Evolutionary conservation across 148 eudicot species (phyloP), one percentile per base, ranked within the genome.

Genomic region (Silene uniflora): DNA sequence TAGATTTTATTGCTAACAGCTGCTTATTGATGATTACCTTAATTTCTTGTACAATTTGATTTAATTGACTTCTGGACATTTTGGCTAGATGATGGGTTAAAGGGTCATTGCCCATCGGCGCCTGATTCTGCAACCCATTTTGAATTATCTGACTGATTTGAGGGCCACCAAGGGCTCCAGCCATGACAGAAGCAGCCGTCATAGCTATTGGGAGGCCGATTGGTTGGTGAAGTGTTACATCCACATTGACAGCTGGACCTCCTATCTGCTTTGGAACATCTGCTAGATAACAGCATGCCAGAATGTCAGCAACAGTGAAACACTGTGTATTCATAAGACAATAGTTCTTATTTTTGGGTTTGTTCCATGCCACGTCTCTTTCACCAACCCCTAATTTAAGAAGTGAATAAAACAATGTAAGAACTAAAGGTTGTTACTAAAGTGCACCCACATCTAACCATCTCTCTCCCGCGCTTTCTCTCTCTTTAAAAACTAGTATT

Each of bases 11-110:
- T 62, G 18, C 71, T 73, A 46, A 21, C 23, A 72, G 55, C 64
- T 75, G 39, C 39, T 61, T 22, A 49, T 17, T 25, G 72, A 74
- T n/a, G 67, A 63, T 56, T 77, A 95, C 99, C 99, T 92, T 89
- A 80, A 95, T 62, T 65, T 90, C 98, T 16, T 91, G 88, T 76
- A 95, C 63, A 72, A 92, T 79, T 78, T 89, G 89, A 75, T 71
- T 89, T 77, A 95, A 81, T 81, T 95, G 99, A 76, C 82, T 86
- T 81, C 84, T 88, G 71, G 99, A 91, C 89, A 95, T 86, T 85
- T 90, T 90, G 67, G 99, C 90, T 79, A 95, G 84, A 88, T 95
- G 90, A 68, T 83, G 87, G 67, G 99, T 95, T 78, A 95, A 79
- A 73, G 94, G 92, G 80, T 95, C 97, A 73, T 77, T 83, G 72